Evolutionary conservation across 495 filamentous ascomycete species (phyloP), one percentile per base, ranked within the genome.

Genomic region (Trichoderma virens): DNA sequence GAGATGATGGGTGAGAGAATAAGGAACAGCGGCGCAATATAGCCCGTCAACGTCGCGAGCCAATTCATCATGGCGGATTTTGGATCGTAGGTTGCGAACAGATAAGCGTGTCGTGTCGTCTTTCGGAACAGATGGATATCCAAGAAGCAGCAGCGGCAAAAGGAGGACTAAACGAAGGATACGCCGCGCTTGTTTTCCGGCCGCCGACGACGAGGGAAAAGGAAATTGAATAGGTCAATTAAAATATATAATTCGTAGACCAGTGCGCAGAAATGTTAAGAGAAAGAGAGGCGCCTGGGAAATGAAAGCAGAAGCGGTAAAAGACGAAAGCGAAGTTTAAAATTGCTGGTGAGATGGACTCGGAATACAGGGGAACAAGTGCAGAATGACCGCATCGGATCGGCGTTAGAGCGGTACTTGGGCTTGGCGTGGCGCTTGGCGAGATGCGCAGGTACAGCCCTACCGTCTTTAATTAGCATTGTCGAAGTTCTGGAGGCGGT

Each of bases 1-100:
- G 89, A 93, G 23, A 92, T 88, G 35, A 97, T 75, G 28, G 92
- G 92, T 23, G 91, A 94, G 35, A 88, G 80, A 66, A 96, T 82
- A 64, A 97, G 83, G 74, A 85, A 85, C 6, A 80, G 68, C 18
- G 82, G 82, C 67, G 82, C 80, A n/a, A 82, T 69, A 65, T 78
- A 77, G 69, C 75, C 76, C 66, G 80, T 74, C 61, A 83, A 68
- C 31, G 74, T 70, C 56, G 73, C 73, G 25, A 82, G 60, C 72
- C 74, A 78, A 60, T 68, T 67, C 77, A 81, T 79, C 41, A 32
- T 72, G 59, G 51, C 51, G 27, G 51, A 56, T 28, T 14, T 30
- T 14, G 25, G 25, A 16, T 31, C 25, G 8, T 30, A 9, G 25
- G 30, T 0, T 35, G 25, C 25, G 27, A 56, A 28, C 8, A 56